These are phyloP conservation scores for Talaromyces trachyspermus DNA, from an alignment of 495 filamentous ascomycete species.

Conservation along the genomic window DNA sequence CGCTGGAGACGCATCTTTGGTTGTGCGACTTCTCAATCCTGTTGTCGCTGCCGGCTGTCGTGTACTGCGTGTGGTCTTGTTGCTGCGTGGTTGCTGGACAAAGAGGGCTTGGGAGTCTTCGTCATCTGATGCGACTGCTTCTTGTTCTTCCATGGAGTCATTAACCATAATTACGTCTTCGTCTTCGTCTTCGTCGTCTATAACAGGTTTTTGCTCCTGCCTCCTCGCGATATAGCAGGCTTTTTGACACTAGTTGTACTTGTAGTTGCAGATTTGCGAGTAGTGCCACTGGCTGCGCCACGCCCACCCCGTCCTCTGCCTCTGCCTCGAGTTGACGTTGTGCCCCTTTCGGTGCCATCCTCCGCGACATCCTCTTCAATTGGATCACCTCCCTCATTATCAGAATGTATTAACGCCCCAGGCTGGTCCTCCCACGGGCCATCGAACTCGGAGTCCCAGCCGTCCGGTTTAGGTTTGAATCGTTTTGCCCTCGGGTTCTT, in stretches of 20 bases:
- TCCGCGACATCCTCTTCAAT: conserved; percentile 41
- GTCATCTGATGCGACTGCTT: conserved; percentile 29
- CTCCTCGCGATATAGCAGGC: conserved; percentile 27
- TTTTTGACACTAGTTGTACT: conserved; percentile 31
- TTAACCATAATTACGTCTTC: conserved; percentile 59
- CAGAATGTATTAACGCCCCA: conserved; percentile 54
- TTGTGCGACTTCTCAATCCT: conserved; percentile 20
- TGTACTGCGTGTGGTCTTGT: conserved; percentile 21
- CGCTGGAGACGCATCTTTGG: conserved; percentile 33
- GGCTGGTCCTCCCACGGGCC: conserved; percentile 79
- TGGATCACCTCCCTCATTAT: conserved; percentile 43
- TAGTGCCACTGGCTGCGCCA: conserved; percentile 30
- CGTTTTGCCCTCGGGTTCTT: conserved; percentile 48
- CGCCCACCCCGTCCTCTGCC: conserved; percentile 44
- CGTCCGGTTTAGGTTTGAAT: conserved; percentile 66
- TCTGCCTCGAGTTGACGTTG: conserved; percentile 38
- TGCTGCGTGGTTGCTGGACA: conserved; percentile 42
- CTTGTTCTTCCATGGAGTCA: conserved; percentile 57
- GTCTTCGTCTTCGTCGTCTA: conserved; percentile 54
- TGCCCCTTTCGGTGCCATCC: conserved; percentile 27
- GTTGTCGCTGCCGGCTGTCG: conserved; percentile 14
- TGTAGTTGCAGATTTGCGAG: conserved; percentile 32
- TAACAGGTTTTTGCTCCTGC: conserved; percentile 38
- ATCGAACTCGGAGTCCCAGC: conserved; percentile 81
- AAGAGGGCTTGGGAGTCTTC: conserved; percentile 46